phyloP scores from a whole-genome alignment of 768 basidiomycete species.

The Collybia sp. region DNA sequence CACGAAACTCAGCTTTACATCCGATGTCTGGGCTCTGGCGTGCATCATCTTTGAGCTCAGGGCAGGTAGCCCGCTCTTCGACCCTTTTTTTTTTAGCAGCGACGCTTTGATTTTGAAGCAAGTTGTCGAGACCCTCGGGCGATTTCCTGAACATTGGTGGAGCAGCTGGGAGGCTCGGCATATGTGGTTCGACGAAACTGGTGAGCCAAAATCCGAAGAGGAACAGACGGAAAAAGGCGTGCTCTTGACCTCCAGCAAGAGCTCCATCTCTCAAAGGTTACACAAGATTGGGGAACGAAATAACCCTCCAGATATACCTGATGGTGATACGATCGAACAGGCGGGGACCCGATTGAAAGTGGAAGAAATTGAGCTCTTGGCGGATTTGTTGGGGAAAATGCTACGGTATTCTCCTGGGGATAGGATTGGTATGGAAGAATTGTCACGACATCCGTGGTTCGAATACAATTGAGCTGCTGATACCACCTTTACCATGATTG shows the following conservation, averaged over 20 bases:
- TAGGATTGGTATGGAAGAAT: conserved; percentile 29
- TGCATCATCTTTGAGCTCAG: conserved; percentile 39
- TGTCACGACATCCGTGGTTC: conserved; percentile 31
- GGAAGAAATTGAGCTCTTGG: conserved; percentile 28
- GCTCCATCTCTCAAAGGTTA: conserved; percentile 22
- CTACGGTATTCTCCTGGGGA: conserved; percentile 36
- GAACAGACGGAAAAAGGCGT: conserved; percentile 17
- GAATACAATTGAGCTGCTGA: no score
- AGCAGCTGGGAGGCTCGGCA: conserved; percentile 19
- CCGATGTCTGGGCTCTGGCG: not conserved
- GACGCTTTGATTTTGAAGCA: conserved; percentile 24
- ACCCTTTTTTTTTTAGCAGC: conserved; percentile 23
- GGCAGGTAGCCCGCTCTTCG: conserved; percentile 35
- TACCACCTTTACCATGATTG: no score
- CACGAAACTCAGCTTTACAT: not conserved
- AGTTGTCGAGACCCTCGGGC: conserved; percentile 31
- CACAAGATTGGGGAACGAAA: conserved; percentile 21
- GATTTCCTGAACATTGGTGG: conserved; percentile 40
- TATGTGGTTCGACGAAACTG: conserved; percentile 32
- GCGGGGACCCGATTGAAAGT: conserved; percentile 17
- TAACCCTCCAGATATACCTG: conserved; percentile 13
- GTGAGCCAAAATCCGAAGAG: conserved; percentile 21
- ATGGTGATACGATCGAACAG: conserved; percentile 30
- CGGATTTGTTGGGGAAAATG: conserved; percentile 35
- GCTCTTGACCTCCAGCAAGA: conserved; percentile 17